Evolutionary conservation across 2,329 filamentous ascomycete species (phyloP), one percentile per base, ranked within the genome.

Genomic region (Fusarium albosuccineum): DNA sequence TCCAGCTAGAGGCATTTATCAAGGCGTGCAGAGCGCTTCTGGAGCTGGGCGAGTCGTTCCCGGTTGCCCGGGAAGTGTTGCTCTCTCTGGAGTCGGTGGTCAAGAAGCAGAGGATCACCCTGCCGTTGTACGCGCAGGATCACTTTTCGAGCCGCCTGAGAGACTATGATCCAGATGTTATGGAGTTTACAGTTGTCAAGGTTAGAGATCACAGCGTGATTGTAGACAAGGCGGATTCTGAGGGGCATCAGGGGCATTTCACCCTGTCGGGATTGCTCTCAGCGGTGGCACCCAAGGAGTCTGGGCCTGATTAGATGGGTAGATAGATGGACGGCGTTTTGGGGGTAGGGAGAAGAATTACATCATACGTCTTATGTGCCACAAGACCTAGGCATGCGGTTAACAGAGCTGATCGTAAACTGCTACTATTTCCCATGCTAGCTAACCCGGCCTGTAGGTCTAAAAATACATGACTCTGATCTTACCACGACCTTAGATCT

Each of bases 1-100:
- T 64, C 34, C 64, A 67, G 6, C 64, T 67, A 17, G 64, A 67
- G 39, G 60, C 64, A 1, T 67, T 67, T 11, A 45, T 54, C 16
- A 67, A 67, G 30, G 64, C 64, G 34, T 67, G 64, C 3, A 50
- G 50, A 9, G 64, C 54, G 3, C 59, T 67, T 7, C 33, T 46
- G 4, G 64, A 67, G 51, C 54, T 67, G 1, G 33, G 54, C 9
- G 64, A 60, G 14, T 27, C 54, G 3, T 67, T 64, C 8, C 64
- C 64, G 7, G 54, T 67, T 3, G 64, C 64, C 3, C 34, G 52
- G 7, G 22, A 67, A 3, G 64, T 67, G 3, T 11, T 64, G 7
- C 29, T 34, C 29, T 64, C 64, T 4, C 64, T 67, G 9, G 50
- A 67, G 10, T 54, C 64, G 4, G 39, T 48, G 5, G 11, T 54